Evolutionary conservation across 345 rosid species (phyloP), one percentile per base, ranked within the genome.

Genomic region (Aquilaria yunnanensis): DNA sequence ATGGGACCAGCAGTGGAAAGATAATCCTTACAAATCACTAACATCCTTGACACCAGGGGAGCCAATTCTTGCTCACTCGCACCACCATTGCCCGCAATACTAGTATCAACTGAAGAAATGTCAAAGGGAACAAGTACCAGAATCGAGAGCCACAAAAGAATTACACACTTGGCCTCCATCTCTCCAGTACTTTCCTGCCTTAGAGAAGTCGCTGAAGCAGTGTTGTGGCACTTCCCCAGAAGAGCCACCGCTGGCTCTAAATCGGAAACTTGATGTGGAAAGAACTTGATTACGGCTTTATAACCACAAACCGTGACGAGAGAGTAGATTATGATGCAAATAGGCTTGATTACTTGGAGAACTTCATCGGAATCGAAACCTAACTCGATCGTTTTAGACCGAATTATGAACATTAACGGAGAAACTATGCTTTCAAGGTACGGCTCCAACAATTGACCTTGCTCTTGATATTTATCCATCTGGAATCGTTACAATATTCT

Each of bases 171-270:
- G 0, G 96, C 83, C 81, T 90, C 99, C 99, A 94, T 94, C 73
- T 90, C 97, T 50, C 99, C 99, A 2, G 92, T 88, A 68, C 99
- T 94, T 63, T 94, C 99, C 30, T 83, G 93, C 64, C 99, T 81
- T 74, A 86, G 65, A 0, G 91, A 82, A 45, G 90, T 69, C 54
- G 49, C 82, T 0, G 97, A 85, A 65, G 64, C 58, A 47, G 75
- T 75, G 45, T 65, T 74, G 61, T 90, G 97, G 64, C 99, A 88
- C 65, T 83, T 88, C 79, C 88, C 96, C 63, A 94, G 69, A 7
- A 90, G 91, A 72, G 81, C 72, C 11, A 88, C 99, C 0, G 99
- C 99, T 14, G 88, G 89, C 52, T 94, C 97, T 59, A 94, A 65
- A 76, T 94, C 95, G 0, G 99, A 88, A 12, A 94, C 96, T 70